phyloP scores from a whole-genome alignment of 2,329 filamentous ascomycete genomes.

The Colletotrichum lentis region DNA sequence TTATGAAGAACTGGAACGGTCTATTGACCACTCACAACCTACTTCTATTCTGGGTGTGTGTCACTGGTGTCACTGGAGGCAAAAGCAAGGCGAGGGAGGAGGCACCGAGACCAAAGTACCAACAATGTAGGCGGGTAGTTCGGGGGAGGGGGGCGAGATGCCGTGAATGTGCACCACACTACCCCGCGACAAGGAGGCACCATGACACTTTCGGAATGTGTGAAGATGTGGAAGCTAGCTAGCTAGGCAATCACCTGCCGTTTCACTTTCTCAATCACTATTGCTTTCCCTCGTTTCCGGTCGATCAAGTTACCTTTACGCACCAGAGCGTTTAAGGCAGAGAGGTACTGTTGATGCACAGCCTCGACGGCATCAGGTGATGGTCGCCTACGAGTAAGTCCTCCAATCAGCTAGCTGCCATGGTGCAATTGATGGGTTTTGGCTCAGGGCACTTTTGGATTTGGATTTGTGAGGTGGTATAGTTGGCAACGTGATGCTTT shows the following conservation, averaged over 20 bases:
- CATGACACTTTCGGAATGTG: background rate
- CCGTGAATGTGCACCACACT: background rate
- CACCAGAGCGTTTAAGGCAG: background rate
- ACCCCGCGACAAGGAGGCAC: background rate
- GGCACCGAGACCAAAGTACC: slow-evolving; percentile 2
- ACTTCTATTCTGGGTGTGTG: background rate
- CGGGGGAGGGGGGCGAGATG: background rate
- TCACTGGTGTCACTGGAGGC: slow-evolving; percentile 2
- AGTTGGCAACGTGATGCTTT: background rate
- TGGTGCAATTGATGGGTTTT: background rate
- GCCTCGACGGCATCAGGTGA: background rate
- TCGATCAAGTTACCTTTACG: background rate
- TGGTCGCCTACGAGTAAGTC: too few species aligned
- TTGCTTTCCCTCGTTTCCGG: background rate
- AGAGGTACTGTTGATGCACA: background rate
- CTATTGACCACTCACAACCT: background rate
- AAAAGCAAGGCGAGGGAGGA: slow-evolving; percentile 1
- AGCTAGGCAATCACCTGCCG: background rate
- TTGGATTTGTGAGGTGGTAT: background rate
- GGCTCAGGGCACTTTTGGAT: background rate
- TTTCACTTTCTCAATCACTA: background rate
- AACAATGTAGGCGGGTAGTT: background rate
- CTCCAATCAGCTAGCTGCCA: background rate
- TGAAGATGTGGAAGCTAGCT: background rate
- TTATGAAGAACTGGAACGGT: background rate